phyloP scores from a whole-genome alignment of 164 flowering plant genomes.

The Stephania japonica region DNA sequence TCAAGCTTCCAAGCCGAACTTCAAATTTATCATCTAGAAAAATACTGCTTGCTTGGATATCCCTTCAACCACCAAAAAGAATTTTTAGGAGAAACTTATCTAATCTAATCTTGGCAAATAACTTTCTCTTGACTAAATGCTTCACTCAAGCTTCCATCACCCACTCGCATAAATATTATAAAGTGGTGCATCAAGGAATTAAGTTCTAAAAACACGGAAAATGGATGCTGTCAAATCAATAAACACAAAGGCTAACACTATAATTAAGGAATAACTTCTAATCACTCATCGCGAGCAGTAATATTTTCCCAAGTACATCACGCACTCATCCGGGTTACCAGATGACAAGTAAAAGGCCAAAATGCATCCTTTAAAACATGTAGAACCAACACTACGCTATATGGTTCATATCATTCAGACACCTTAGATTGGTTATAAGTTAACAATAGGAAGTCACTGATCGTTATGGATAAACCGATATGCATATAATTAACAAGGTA shows the following conservation, averaged over 20 bases:
- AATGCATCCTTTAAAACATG: not conserved
- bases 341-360: not conserved
- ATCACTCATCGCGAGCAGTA: not conserved
- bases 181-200: not conserved
- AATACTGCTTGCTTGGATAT: conserved; percentile 97
- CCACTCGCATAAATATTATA: not conserved
- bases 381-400: not conserved
- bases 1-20: conserved; percentile 93
- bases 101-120: conserved; percentile 5
- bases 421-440: not conserved
- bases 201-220: too few relatives aligned
- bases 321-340: too few relatives aligned
- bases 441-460: not conserved
- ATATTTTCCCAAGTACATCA: too few relatives aligned
- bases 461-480: not conserved
- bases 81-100: not conserved
- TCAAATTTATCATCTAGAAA: conserved; percentile 97
- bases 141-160: not conserved
- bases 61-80: conserved; percentile 40
- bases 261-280: not conserved
- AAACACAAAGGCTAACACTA: not conserved
- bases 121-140: not conserved
- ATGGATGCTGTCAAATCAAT: not conserved
- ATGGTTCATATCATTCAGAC: too few relatives aligned
- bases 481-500: not conserved